Evolutionary conservation across 306 rosid genomes (phyloP).

Genomic region (Myrica gale): DNA sequence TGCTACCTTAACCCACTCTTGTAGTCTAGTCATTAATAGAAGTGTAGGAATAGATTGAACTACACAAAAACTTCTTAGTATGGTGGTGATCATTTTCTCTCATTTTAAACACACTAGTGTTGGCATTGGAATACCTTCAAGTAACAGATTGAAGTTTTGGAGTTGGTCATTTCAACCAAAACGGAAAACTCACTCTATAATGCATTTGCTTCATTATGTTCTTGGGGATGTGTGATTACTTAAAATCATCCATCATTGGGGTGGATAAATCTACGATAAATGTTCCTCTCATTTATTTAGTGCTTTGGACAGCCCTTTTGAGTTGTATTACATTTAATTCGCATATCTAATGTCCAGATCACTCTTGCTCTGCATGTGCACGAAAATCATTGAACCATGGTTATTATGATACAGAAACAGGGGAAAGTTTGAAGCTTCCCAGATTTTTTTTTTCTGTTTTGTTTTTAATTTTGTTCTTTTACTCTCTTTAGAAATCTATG

Average conservation of each 20-base stretch:
- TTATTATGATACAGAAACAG: slow-evolving; percentile 1
- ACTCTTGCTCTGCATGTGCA: not conserved
- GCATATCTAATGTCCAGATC: not conserved
- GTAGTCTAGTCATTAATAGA: not conserved
- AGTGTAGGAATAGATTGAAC: slow-evolving; percentile 6
- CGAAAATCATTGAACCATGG: not conserved
- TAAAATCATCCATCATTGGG: not conserved
- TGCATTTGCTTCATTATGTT: not conserved
- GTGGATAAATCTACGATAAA: not conserved
- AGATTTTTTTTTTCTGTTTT: too few relatives aligned
- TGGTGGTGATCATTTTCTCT: not conserved
- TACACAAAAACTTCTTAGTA: not conserved
- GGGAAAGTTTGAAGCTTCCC: not conserved
- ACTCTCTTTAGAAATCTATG: not conserved
- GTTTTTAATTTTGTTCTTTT: not conserved
- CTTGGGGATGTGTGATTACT: not conserved
- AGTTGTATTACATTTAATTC: not conserved
- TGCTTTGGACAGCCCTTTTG: not conserved
- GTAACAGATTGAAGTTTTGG: not conserved
- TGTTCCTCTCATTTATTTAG: not conserved
- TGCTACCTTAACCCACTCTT: not conserved
- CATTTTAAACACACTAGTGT: not conserved
- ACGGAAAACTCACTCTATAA: not conserved
- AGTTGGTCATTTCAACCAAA: slow-evolving; percentile 2
- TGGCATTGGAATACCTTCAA: not conserved